phyloP scores from a whole-genome alignment of 1,284 basidiomycete genomes.

The Apiotrichum siamense region DNA sequence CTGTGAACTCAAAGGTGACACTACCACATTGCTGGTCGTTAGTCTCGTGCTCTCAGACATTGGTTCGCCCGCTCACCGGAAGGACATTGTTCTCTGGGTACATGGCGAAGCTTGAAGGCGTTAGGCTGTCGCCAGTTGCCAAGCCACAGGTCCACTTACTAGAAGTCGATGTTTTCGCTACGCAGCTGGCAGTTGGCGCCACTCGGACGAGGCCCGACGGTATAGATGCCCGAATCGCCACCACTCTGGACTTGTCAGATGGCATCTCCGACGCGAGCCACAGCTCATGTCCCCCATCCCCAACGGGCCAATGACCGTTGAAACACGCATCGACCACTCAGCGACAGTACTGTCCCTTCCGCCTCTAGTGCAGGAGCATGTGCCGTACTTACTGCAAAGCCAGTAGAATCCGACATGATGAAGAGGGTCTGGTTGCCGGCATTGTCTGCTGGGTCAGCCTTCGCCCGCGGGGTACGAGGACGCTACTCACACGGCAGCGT shows the following conservation, averaged over 20 bases:
- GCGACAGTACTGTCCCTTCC: background rate
- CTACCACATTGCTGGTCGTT: no score
- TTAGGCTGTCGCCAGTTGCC: background rate
- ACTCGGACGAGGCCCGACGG: conserved; percentile 14
- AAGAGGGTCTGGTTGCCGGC: conserved; percentile 24
- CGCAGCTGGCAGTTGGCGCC: conserved; percentile 22
- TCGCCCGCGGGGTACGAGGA: background rate
- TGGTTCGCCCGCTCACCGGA: conserved; percentile 28
- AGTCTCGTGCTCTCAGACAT: no score
- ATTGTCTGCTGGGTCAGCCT: conserved; percentile 24
- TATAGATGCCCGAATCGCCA: conserved; percentile 31
- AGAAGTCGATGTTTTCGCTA: conserved; percentile 2
- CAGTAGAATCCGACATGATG: conserved; percentile 40
- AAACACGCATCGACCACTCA: no score
- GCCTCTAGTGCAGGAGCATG: background rate
- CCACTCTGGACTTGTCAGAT: conserved; percentile 24
- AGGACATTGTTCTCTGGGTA: conserved; percentile 31
- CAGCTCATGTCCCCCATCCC: background rate
- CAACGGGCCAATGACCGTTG: background rate
- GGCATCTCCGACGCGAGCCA: background rate
- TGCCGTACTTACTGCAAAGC: conserved; percentile 30
- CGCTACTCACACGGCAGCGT: conserved; percentile 32
- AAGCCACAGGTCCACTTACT: conserved; percentile 12
- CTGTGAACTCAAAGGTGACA: no score
- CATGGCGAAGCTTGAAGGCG: conserved; percentile 17